Percentiles rank a stretch among this genome's conserved stretches.
These are phyloP conservation scores for Populus euphratica DNA, from an alignment of 345 rosid species.

Conservation along the genomic window DNA sequence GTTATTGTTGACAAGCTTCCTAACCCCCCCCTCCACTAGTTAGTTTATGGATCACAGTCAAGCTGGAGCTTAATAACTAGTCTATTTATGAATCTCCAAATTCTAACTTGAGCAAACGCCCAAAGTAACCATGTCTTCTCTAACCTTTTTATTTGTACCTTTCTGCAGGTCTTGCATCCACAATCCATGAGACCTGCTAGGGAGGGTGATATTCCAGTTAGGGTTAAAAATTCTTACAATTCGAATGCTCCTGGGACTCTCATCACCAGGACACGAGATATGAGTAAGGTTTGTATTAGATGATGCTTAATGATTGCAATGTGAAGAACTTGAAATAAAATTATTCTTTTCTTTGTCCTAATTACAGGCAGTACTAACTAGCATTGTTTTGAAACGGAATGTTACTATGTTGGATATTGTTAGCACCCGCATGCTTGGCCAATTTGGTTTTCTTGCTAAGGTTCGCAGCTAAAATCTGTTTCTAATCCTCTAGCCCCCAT, in stretches of 20 bases:
- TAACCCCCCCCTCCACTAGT: background rate
- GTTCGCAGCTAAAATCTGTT: constrained; percentile 30
- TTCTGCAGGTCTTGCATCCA: constrained; percentile 86
- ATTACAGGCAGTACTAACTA: constrained; percentile 85
- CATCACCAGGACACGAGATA: constrained; percentile 77
- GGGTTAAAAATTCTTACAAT: constrained; percentile 97
- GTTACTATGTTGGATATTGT: constrained; percentile 98
- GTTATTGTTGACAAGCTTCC: background rate
- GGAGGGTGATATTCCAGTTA: constrained; percentile 95
- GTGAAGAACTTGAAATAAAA: background rate
- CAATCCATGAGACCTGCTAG: constrained; percentile 99
- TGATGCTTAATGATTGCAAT: constrained; percentile 5
- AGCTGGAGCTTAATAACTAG: background rate
- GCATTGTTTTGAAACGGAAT: constrained; percentile 94
- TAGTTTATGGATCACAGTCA: background rate
- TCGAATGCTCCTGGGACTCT: constrained; percentile 97
- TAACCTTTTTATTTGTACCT: background rate
- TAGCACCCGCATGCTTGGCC: constrained; percentile 99
- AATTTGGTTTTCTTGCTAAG: constrained; percentile 96
- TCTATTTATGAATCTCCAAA: background rate
- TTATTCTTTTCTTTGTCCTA: constrained; percentile 14
- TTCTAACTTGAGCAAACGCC: background rate
- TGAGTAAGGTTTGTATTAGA: constrained; percentile 70
- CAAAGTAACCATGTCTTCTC: background rate
- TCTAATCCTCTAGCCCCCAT: constrained; percentile 3